Evolutionary conservation across 2,329 filamentous ascomycete species (phyloP).

Genomic region (Pestalotiopsis sp.): DNA sequence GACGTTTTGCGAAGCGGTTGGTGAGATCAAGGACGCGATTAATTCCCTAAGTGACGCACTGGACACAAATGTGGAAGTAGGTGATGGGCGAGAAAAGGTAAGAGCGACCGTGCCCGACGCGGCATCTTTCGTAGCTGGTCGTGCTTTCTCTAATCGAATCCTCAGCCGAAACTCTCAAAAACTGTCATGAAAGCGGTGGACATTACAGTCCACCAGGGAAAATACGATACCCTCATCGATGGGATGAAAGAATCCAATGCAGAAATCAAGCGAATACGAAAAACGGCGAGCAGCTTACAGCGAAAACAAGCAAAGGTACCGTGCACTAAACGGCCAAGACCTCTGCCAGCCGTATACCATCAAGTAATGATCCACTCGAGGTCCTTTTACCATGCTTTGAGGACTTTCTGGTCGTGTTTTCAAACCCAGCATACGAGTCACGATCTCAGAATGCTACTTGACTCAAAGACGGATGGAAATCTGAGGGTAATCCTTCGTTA

Average conservation of each 20-base stretch:
- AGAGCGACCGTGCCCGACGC: background rate
- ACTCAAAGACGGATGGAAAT: background rate
- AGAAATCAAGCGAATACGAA: slow-evolving; percentile 18
- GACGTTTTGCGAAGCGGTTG: background rate
- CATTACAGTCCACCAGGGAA: slow-evolving; percentile 1
- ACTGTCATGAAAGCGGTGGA: background rate
- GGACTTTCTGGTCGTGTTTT: slow-evolving; percentile 17
- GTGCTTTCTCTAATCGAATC: background rate
- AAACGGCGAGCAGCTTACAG: slow-evolving; percentile 16
- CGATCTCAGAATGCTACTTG: slow-evolving; percentile 4
- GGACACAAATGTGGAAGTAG: background rate
- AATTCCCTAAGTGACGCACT: background rate
- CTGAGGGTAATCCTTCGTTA: background rate
- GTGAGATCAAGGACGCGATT: background rate
- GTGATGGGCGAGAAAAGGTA: background rate
- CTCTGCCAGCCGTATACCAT: background rate
- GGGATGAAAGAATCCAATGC: slow-evolving; percentile 16
- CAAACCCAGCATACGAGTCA: slow-evolving; percentile 17
- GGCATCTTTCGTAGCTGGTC: background rate
- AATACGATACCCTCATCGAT: slow-evolving; percentile 12
- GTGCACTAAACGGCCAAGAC: background rate
- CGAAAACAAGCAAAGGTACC: background rate
- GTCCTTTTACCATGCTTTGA: slow-evolving; percentile 15
- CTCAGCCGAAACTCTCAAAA: background rate
- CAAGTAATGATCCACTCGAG: slow-evolving; percentile 12